Evolutionary conservation across 331 rosid genomes (phyloP).

Genomic region (Telfairia occidentalis): DNA sequence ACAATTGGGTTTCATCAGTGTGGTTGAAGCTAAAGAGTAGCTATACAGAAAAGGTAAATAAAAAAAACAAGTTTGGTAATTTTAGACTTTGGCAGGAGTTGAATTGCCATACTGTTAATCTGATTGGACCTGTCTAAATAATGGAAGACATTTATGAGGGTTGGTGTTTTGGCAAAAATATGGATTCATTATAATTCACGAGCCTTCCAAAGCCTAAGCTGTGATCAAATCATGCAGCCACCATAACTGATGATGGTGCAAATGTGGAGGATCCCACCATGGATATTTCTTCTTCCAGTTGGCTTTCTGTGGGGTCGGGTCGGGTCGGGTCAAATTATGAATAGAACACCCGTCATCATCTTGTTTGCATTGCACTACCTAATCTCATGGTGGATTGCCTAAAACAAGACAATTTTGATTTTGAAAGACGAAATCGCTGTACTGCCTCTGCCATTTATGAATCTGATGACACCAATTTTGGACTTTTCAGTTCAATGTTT

Average conservation of each 20-base stretch:
- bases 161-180: constrained; percentile 4
- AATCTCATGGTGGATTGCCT: not conserved
- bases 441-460: constrained; percentile 4
- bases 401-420: not conserved
- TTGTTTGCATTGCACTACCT: not conserved
- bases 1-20: not conserved
- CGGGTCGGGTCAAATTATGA: not conserved
- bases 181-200: constrained; percentile 2
- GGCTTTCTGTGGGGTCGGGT: not conserved
- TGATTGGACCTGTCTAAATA: constrained; percentile 10
- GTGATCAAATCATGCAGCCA: not conserved
- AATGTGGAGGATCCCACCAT: not conserved
- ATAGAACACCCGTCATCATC: not conserved
- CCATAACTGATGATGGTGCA: not conserved
- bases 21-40: not conserved
- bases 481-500: not conserved
- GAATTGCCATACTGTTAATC: not conserved
- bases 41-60: not conserved
- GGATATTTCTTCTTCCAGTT: not conserved
- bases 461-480: not conserved
- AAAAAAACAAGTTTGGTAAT: not conserved
- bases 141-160: constrained; percentile 1
- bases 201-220: not conserved
- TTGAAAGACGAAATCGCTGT: no score
- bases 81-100: not conserved